A percentile compares a stretch with the other conserved stretches of the same genome.
Evolutionary conservation across 495 filamentous ascomycete genomes (phyloP).

Genomic region (Neurospora sp.): DNA sequence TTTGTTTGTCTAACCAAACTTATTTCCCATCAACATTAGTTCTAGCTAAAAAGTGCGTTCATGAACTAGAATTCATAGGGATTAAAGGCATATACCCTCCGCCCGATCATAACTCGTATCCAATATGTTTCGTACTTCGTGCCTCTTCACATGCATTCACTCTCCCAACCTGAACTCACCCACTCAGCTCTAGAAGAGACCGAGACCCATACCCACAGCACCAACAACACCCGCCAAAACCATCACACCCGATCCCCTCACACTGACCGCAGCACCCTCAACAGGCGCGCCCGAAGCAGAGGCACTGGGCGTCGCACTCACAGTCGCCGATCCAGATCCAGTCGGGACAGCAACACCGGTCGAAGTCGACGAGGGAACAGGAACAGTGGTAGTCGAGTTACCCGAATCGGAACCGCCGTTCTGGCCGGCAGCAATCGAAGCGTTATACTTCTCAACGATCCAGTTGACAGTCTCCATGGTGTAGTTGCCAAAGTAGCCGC

Average conservation of each 20-base stretch:
- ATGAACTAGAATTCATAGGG: neutral
- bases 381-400: neutral
- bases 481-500: constrained; percentile 15
- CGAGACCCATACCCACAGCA: neutral
- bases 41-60: neutral
- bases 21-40: neutral
- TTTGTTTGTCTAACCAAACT: neutral
- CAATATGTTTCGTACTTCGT: neutral
- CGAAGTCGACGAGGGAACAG: neutral
- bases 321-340: neutral
- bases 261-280: neutral
- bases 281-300: neutral
- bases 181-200: neutral
- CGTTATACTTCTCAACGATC: constrained; percentile 12
- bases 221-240: neutral
- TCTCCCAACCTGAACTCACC: neutral
- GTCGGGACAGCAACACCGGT: neutral
- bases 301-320: neutral
- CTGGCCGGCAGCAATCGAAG: neutral
- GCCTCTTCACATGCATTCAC: neutral
- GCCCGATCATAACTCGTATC: neutral
- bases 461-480: constrained; percentile 11
- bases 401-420: neutral
- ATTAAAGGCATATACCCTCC: neutral
- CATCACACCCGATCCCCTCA: neutral